These are phyloP conservation scores for Sanghuangporus weigelae DNA, from an alignment of 1,284 basidiomycete species.

Conservation along the genomic window DNA sequence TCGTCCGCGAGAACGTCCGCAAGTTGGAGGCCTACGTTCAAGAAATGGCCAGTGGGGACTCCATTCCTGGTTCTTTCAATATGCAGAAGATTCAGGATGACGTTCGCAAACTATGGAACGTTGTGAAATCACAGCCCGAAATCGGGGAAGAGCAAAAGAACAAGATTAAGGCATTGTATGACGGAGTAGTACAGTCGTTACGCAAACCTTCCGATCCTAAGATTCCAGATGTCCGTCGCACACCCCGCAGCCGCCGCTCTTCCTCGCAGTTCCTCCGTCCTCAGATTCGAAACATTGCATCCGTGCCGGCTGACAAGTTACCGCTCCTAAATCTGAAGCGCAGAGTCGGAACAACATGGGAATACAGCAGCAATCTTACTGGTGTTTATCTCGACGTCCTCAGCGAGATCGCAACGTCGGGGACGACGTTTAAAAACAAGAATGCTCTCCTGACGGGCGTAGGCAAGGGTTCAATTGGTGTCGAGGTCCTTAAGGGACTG, in stretches of 20 bases:
- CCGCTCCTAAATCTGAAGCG: conserved; percentile 96
- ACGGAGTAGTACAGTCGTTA: conserved; percentile 86
- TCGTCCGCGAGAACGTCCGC: conserved; percentile 91
- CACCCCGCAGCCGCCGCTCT: conserved; percentile 72
- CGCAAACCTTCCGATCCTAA: conserved; percentile 39
- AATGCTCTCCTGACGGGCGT: conserved; percentile 97
- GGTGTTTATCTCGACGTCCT: conserved; percentile 94
- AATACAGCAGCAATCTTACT: conserved; percentile 95
- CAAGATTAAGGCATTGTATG: conserved; percentile 94
- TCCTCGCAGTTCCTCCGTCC: conserved; percentile 95
- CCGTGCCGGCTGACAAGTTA: conserved; percentile 84
- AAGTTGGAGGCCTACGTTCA: conserved; percentile 98
- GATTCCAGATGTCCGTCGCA: conserved; percentile 49
- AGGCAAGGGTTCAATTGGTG: conserved; percentile 95
- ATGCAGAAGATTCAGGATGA: conserved; percentile 97
- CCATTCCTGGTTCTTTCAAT: conserved; percentile 77
- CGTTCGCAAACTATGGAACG: conserved; percentile 93
- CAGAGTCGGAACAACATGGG: conserved; percentile 94
- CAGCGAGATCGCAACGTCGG: conserved; percentile 96
- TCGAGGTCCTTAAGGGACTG: conserved; percentile 95
- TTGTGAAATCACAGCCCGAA: conserved; percentile 94
- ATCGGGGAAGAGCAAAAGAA: conserved; percentile 97
- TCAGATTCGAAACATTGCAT: conserved; percentile 69
- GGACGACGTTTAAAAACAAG: conserved; percentile 98
- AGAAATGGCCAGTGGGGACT: conserved; percentile 96